Evolutionary conservation across 768 basidiomycete genomes (phyloP), one percentile per base, ranked within the genome.

Genomic region (Collybia sordida): DNA sequence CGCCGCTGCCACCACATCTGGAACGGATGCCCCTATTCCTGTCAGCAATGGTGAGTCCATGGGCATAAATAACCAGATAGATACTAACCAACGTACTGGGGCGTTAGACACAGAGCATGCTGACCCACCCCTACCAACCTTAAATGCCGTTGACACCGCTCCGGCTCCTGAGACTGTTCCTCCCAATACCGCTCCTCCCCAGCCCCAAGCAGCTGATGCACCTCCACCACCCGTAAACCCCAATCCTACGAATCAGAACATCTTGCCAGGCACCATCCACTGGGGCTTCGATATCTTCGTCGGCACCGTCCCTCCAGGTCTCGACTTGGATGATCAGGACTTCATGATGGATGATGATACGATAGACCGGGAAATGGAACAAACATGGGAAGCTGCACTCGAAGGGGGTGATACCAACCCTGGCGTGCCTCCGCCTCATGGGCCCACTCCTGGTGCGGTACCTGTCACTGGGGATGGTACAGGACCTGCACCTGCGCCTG

Each of bases 271-370:
- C 49, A 46, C 44, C 1, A 64, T 75, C 21, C 72, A 72, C 17
- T 66, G 75, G 44, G 73, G 73, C n/a, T 54, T 74, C 23, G 72
- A 75, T 47, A 67, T 75, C 59, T 64, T 72, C 48, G 52, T 72
- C 7, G 59, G 61, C 15, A 44, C 31, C 9, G 47, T 19, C 53
- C 53, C 31, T 37, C 38, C 3, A 21, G 39, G 28, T 48, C 43
- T 52, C 46, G 40, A 22, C 24, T 35, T 25, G n/a, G 40, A 45
- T 25, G 51, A 41, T 24, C 21, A 31, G 9, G 51, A 22, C 15
- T 38, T 24, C 11, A 25, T 40, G 28, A 50, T 36, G 41, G 40
- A 23, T 12, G 41, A 24, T 3, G 40, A 23, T 6, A 46, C 37
- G 45, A 27, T 47, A n/a, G 24, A 25, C 31, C 31, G 14, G 4